A percentile compares a stretch with the other conserved stretches of the same genome.
phyloP scores from a whole-genome alignment of 83 land plant species.

The Thuja plicata region DNA sequence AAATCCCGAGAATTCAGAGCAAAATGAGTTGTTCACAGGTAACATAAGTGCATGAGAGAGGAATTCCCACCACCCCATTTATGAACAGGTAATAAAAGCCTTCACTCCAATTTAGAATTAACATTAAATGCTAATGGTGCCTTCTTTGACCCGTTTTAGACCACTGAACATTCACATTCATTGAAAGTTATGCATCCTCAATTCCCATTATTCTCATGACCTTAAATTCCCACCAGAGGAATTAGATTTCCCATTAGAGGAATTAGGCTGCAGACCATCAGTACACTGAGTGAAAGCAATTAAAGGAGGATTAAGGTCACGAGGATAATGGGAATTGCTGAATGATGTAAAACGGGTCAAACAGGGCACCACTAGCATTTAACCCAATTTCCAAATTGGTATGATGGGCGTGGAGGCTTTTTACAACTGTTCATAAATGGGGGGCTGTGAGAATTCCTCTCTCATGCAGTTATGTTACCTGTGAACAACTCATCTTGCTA shows the following conservation, averaged over 20 bases:
- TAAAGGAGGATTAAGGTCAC: no score
- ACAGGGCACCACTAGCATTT: neutral
- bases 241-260: no score
- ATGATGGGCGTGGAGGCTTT: neutral
- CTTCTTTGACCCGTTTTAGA: neutral
- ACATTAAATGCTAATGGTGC: neutral
- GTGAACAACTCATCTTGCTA: neutral
- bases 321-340: no score
- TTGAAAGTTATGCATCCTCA: no score
- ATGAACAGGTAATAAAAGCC: neutral
- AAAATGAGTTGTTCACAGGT: neutral
- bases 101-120: neutral
- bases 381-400: neutral
- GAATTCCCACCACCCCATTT: neutral
- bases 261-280: no score
- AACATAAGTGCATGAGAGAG: neutral
- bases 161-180: neutral
- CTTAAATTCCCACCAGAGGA: no score
- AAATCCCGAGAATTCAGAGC: slow-evolving; percentile 3
- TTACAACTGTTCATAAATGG: neutral
- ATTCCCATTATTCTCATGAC: no score
- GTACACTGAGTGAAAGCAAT: no score
- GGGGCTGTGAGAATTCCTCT: neutral
- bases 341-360: neutral
- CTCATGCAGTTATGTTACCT: neutral